Evolutionary conservation across 2,329 filamentous ascomycete species (phyloP), one percentile per base, ranked within the genome.

Genomic region (Colletotrichum cordylinicola): DNA sequence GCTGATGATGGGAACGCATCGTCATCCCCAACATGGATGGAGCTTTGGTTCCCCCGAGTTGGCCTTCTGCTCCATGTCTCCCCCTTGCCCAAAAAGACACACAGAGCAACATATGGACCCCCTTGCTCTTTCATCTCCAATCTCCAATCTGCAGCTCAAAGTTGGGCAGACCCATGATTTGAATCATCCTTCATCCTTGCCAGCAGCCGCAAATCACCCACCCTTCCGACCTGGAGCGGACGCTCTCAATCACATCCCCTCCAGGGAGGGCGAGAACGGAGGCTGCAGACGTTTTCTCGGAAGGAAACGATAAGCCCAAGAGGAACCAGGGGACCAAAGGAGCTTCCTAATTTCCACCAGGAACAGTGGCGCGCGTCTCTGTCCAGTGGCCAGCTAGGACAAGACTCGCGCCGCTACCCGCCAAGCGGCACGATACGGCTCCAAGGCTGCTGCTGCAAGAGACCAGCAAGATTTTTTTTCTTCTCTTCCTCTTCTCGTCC

Each of bases 321-420:
- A 56, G 60, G 48, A 52, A 61, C 60, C 48, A 35, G 58, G 68
- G 48, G 65, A 61, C 60, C 55, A 43, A 58, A 71, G 29, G 61
- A 67, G 68, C 18, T 74, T 71, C 64, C 39, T 66, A 77, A 77
- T 77, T 77, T 77, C 75, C 75, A 77, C 75, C 64, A 58, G 60
- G 60, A 61, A 75, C 62, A 61, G 55, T 75, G 75, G 75, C 75
- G 72, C 62, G 72, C 55, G 48, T 75, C 75, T 56, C 67, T 70
- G 56, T 52, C 52, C 58, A 56, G 33, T 39, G 37, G 65, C 62
- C 71, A 55, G 48, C 55, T 35, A 75, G 15, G 71, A 31, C 67
- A 67, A 37, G 43, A 35, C 67, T 43, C 43, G 75, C 61, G 60
- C 39, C 35, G 43, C 43, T 61, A 60, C 33, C 67, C 72, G 75